These are phyloP conservation scores for Lentinula sp. DNA, from an alignment of 768 basidiomycete species.

Conservation along the genomic window DNA sequence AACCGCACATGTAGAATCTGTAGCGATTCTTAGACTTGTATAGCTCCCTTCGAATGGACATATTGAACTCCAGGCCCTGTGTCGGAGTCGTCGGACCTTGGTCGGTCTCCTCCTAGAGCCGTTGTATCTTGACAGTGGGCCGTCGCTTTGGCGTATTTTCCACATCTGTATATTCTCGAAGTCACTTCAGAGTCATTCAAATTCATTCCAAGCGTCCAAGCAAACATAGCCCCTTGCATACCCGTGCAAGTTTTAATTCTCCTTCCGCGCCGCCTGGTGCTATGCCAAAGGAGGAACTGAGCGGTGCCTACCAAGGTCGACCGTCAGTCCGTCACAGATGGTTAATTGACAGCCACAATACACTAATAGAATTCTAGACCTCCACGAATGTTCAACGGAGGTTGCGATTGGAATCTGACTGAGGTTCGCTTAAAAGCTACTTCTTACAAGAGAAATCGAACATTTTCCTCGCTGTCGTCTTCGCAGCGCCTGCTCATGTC, in stretches of 20 bases:
- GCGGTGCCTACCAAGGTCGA: background rate
- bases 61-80: too few relatives aligned
- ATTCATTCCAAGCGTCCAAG: too few relatives aligned
- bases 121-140: background rate
- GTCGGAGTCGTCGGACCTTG: background rate
- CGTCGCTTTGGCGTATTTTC: background rate
- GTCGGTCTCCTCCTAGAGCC: too few relatives aligned
- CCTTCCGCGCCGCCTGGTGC: background rate
- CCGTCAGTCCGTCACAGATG: too few relatives aligned
- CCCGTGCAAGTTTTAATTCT: too few relatives aligned
- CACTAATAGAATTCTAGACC: background rate
- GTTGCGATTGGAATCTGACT: too few relatives aligned
- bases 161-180: background rate
- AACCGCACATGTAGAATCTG: slow-evolving; percentile 89
- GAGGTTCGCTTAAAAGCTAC: too few relatives aligned
- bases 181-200: too few relatives aligned
- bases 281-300: background rate
- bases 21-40: slow-evolving; percentile 58
- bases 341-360: background rate
- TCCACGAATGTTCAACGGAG: too few relatives aligned
- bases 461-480: too few relatives aligned
- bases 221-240: too few relatives aligned
- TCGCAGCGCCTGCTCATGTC: background rate
- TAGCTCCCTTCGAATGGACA: background rate
- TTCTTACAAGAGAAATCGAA: too few relatives aligned